These are phyloP conservation scores for Ramularia endophylla DNA, from an alignment of 2,329 filamentous ascomycete species.

Conservation along the genomic window DNA sequence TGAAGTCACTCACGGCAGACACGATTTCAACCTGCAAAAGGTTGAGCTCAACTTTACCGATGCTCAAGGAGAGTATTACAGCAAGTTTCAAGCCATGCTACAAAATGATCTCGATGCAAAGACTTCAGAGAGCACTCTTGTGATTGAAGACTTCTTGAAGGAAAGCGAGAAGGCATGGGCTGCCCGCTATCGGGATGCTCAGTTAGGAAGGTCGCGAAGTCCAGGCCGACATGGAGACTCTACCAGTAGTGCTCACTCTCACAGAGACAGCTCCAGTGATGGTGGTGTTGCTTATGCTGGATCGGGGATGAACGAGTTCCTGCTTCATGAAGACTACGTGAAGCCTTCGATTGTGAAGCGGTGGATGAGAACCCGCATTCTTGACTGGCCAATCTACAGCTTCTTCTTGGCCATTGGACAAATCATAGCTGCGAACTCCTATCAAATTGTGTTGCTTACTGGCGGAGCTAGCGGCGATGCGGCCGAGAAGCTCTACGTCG, in stretches of 20 bases:
- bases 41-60: constrained; percentile 52
- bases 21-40: constrained; percentile 21
- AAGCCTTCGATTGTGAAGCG: constrained; percentile 53
- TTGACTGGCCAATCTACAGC: constrained; percentile 57
- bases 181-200: constrained; percentile 49
- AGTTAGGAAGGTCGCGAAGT: constrained; percentile 45
- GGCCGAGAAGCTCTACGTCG: constrained; percentile 52
- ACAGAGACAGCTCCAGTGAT: no score
- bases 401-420: constrained; percentile 56
- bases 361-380: constrained; percentile 49
- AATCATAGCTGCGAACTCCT: constrained; percentile 57
- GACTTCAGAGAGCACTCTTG: constrained; percentile 48
- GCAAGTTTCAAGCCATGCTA: constrained; percentile 50
- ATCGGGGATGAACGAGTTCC: constrained; percentile 37
- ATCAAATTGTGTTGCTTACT: constrained; percentile 58
- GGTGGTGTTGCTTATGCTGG: background rate
- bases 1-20: constrained; percentile 53
- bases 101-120: constrained; percentile 44
- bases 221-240: constrained; percentile 6
- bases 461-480: constrained; percentile 51
- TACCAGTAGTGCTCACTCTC: background rate
- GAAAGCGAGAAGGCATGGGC: constrained; percentile 62
- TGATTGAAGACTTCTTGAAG: constrained; percentile 57
- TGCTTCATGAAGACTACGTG: constrained; percentile 48
- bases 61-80: constrained; percentile 53